Evolutionary conservation across 192 early-diverging fungal species (phyloP), one percentile per base, ranked within the genome.

Genomic region (Backusella liffmaniae): DNA sequence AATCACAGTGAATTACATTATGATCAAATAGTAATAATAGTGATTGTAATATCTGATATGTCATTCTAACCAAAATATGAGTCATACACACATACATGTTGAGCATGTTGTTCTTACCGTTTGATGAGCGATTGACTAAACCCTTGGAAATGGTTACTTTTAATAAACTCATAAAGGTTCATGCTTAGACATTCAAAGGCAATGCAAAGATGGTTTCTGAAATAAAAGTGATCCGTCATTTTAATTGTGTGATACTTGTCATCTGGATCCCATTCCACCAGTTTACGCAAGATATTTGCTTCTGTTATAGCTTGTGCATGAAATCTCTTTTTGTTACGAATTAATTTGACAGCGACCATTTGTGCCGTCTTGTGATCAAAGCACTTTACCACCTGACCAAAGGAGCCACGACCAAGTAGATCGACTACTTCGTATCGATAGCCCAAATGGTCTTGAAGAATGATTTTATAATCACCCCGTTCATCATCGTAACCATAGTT

Each of bases 151-250:
- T 91, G 87, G 73, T 94, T 93, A n/a, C 90, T 92, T 85, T 96
- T 96, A 62, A 98, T 88, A 86, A 94, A 96, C 77, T 98, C 96
- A 84, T 98, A 98, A 69, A 98, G 82, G 70, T 98, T 98, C 68
- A 94, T 91, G 30, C 93, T 93, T 49, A 98, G 86, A 66, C 96
- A 87, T 79, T 98, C 96, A 83, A 94, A 94, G 5, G 92, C 94
- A 71, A 98, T 95, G 78, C 96, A 97, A 73, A 98, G 80, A 83
- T 98, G 96, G 73, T 91, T 94, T 67, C 96, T 89, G 89, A 98
- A 98, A 73, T 94, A 89, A 83, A 98, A 98, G 79, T 90, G 86
- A 34, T 94, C 94, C 7, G 89, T 86, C 90, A 97, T 96, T 42
- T 96, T 93, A 65, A 98, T 85, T 15, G 92, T 85, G 77, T 93